Conservation (phyloP, 805 yeast genomes). For the Pachysolen tannophilus region DNA sequence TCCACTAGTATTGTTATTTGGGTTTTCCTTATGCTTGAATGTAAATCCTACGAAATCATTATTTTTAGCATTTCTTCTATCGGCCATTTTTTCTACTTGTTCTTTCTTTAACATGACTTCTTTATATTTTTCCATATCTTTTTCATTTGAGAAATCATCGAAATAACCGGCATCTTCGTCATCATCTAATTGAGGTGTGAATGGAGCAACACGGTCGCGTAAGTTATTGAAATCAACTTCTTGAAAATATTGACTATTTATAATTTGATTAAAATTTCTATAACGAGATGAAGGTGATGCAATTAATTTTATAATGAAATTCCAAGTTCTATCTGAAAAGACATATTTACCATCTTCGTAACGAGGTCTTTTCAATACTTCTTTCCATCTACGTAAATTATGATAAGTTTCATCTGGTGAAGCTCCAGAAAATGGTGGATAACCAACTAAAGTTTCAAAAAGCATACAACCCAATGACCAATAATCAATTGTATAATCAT, state of each 20-base stretch:
- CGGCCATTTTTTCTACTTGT: slow-evolving; percentile 75
- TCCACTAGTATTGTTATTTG: slow-evolving; percentile 35
- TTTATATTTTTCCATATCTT: slow-evolving; percentile 94
- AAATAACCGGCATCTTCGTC: slow-evolving; percentile 99
- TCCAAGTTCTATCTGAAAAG: slow-evolving; percentile 96
- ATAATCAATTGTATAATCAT: slow-evolving; percentile 94
- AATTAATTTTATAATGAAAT: slow-evolving; percentile 67
- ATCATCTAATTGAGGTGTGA: slow-evolving; percentile 92
- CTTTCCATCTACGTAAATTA: slow-evolving; percentile 88
- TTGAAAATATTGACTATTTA: slow-evolving; percentile 69
- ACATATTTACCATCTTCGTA: slow-evolving; percentile 87
- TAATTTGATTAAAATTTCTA: slow-evolving; percentile 74
- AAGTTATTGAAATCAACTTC: slow-evolving; percentile 76
- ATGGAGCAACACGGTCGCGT: slow-evolving; percentile 78
- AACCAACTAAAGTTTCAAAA: slow-evolving; percentile 93
- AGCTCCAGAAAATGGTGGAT: slow-evolving; percentile 94
- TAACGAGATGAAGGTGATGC: slow-evolving; percentile 73
- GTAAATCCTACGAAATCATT: slow-evolving; percentile 92
- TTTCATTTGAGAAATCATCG: slow-evolving; percentile 94
- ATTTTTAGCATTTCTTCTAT: slow-evolving; percentile 46
- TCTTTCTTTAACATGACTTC: slow-evolving; percentile 92
- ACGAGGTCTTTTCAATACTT: slow-evolving; percentile 81
- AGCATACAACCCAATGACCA: slow-evolving; percentile 98
- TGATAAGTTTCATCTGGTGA: slow-evolving; percentile 92
- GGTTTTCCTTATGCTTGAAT: slow-evolving; percentile 72